Evolutionary conservation across 1,284 basidiomycete genomes (phyloP), one percentile per base, ranked within the genome.

Genomic region (Boletus calvinii): DNA sequence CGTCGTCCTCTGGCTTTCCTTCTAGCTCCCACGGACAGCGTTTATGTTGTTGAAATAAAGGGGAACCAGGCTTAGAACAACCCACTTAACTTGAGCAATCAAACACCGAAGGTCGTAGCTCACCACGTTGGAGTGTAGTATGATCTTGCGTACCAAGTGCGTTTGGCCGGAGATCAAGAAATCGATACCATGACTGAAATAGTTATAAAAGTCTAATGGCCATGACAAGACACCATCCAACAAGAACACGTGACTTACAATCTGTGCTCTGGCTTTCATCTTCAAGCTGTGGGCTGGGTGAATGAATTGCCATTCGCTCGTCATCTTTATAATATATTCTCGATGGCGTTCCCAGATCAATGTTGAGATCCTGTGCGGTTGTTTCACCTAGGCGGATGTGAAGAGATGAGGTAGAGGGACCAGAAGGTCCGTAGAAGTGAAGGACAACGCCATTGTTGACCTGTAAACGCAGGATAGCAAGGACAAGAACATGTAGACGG

Each of bases 1-100:
- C 84, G 51, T 89, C 84, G 53, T 91, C 88, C 70, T 89, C 87
- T 26, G 84, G 82, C 50, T 70, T 75, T 9, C 82, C 84, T 65
- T 87, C 81, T 30, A 95, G 79, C 61, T 87, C 82, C 92, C 92
- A 95, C 34, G 87, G 88, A 69, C 92, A 94, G 17, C 92, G 84
- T 62, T 93, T 90, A 64, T 94, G 92, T 18, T 86, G 79, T 65
- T 94, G 92, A 64, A 95, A 95, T 36, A 92, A 70, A 1, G 92
- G 86, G 1, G 92, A 87, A 3, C 92, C 92, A 29, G 90, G 89
- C 92, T 94, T 36, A 31, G 8, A 32, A 58, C 15, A 35, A 36
- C 32, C 39, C 13, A 32, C 30, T 53, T 26, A 53, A 42, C 22
- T 42, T 22, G 4, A 35, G 42, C 9, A 37, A 47, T 46, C 9